Percentiles rank a stretch among this genome's conserved stretches.
phyloP scores from a whole-genome alignment of 2,329 filamentous ascomycete genomes.

The Neocatenulostroma microsporum region DNA sequence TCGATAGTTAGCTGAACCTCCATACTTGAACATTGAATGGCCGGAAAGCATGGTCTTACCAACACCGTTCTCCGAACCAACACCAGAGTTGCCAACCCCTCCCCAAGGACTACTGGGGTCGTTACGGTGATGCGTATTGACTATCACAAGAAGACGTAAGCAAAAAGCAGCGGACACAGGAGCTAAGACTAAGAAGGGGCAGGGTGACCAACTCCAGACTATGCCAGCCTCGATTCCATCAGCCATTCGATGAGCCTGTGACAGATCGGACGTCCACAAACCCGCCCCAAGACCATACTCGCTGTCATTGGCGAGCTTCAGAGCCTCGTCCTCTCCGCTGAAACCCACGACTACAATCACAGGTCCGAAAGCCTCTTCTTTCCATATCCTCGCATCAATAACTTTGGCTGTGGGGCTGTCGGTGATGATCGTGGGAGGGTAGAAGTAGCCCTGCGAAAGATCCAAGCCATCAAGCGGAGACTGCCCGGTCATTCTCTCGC shows the following conservation, averaged over 20 bases:
- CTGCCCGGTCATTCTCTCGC: slow-evolving; percentile 37
- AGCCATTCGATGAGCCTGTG: slow-evolving; percentile 17
- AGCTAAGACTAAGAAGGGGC: too few species aligned
- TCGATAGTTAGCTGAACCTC: too few species aligned
- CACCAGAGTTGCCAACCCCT: slow-evolving; percentile 53
- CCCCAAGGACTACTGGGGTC: slow-evolving; percentile 67
- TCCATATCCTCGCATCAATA: slow-evolving; percentile 20
- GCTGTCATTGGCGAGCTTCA: slow-evolving; percentile 43
- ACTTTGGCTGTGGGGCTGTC: slow-evolving; percentile 15
- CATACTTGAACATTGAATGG: too few species aligned
- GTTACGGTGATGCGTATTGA: slow-evolving; percentile 58
- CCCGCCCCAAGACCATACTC: slow-evolving; percentile 46
- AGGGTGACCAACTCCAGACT: slow-evolving; percentile 4
- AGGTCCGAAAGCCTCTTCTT: slow-evolving; percentile 41
- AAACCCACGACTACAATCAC: slow-evolving; percentile 42
- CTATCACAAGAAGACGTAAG: too few species aligned
- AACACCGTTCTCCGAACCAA: slow-evolving; percentile 65
- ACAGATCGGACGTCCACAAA: slow-evolving; percentile 45
- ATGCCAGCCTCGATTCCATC: slow-evolving; percentile 5
- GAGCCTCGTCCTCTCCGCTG: slow-evolving; percentile 40
- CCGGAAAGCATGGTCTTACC: slow-evolving; percentile 50
- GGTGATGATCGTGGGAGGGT: slow-evolving; percentile 39
- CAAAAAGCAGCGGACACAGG: too few species aligned
- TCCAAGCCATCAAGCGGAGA: slow-evolving; percentile 46
- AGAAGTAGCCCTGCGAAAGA: slow-evolving; percentile 46